Percentiles rank a stretch among this genome's conserved stretches.
Evolutionary conservation across 306 rosid genomes (phyloP).

Genomic region (Dicorynia guianensis): DNA sequence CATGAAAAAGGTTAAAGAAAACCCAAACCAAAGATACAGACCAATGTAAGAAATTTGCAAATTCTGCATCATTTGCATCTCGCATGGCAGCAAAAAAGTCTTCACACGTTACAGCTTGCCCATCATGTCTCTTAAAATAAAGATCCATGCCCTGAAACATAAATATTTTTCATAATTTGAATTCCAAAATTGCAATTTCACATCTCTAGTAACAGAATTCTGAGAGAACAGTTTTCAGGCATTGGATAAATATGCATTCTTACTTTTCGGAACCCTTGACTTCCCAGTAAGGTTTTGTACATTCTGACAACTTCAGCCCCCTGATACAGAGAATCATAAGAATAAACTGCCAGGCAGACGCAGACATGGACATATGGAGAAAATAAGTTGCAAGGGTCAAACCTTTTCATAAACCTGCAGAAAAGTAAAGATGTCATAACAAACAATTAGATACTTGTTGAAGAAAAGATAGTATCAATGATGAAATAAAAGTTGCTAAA

Average conservation of each 20-base stretch:
- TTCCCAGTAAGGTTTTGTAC: slow-evolving; percentile 96
- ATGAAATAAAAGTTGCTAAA: slow-evolving; percentile 6
- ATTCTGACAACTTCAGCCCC: slow-evolving; percentile 99
- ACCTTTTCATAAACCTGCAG: slow-evolving; percentile 99
- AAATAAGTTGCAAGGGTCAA: slow-evolving; percentile 38
- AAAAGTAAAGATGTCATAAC: slow-evolving; percentile 37
- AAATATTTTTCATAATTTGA: slow-evolving; percentile 27
- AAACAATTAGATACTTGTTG: slow-evolving; percentile 43
- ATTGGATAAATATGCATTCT: slow-evolving; percentile 48
- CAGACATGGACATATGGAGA: slow-evolving; percentile 40
- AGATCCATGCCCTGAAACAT: slow-evolving; percentile 95
- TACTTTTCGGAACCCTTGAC: slow-evolving; percentile 91
- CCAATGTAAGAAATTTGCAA: slow-evolving; percentile 92
- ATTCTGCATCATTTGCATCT: slow-evolving; percentile 91
- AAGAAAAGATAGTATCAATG: slow-evolving; percentile 30
- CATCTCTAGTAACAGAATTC: slow-evolving; percentile 28
- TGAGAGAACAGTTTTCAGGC: slow-evolving; percentile 10
- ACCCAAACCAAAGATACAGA: slow-evolving; percentile 40
- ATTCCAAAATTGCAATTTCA: slow-evolving; percentile 27
- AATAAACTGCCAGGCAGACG: slow-evolving; percentile 38
- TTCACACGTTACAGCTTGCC: slow-evolving; percentile 99
- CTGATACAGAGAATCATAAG: slow-evolving; percentile 59
- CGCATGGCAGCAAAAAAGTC: slow-evolving; percentile 95
- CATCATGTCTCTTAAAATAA: slow-evolving; percentile 95
- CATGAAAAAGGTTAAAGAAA: slow-evolving; percentile 20